These are phyloP conservation scores for Austroboletus niveus DNA, from an alignment of 1,284 basidiomycete genomes.

Conservation along the genomic window DNA sequence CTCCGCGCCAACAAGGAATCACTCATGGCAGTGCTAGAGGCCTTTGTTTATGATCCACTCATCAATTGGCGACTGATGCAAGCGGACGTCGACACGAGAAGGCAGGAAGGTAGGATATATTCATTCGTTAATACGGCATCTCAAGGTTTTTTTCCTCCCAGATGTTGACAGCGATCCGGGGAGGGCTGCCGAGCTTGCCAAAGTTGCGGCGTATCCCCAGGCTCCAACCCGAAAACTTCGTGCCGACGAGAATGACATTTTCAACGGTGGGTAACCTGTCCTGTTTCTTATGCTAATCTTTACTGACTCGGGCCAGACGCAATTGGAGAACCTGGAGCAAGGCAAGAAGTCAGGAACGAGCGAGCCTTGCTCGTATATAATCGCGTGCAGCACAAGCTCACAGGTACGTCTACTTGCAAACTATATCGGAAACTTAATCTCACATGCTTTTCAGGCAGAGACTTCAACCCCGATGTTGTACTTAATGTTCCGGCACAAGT, in stretches of 20 bases:
- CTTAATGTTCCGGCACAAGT: conserved; percentile 80
- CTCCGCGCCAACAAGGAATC: conserved; percentile 97
- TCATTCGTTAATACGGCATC: not conserved
- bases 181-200: conserved; percentile 60
- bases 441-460: conserved; percentile 58
- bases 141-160: conserved; percentile 15
- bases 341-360: conserved; percentile 86
- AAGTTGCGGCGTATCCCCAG: conserved; percentile 70
- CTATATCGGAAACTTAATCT: not conserved
- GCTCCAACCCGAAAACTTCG: conserved; percentile 71
- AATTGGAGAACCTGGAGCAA: conserved; percentile 48
- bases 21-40: conserved; percentile 96
- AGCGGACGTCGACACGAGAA: conserved; percentile 62
- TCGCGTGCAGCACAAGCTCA: conserved; percentile 91
- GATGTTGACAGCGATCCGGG: conserved; percentile 47
- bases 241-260: conserved; percentile 81
- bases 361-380: conserved; percentile 89
- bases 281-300: not conserved
- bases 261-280: conserved; percentile 53
- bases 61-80: conserved; percentile 88
- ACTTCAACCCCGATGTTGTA: conserved; percentile 82
- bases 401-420: conserved; percentile 50
- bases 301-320: conserved; percentile 44
- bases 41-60: conserved; percentile 87
- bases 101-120: conserved; percentile 51